Evolutionary conservation across 2,329 filamentous ascomycete species (phyloP).

Genomic region (Phialophora macrospora): DNA sequence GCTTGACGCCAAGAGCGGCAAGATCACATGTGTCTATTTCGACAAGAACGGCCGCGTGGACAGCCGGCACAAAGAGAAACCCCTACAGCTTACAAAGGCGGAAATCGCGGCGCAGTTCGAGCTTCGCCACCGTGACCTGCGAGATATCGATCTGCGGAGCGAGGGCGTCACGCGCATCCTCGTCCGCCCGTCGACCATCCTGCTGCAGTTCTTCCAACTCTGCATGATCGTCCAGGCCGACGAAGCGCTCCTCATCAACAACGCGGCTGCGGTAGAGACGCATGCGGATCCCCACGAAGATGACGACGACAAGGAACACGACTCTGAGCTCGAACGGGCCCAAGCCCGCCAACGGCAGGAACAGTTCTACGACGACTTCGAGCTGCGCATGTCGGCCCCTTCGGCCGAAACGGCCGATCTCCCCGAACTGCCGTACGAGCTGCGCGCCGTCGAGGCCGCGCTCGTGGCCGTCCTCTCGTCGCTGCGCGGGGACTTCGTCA

Average conservation of each 20-base stretch:
- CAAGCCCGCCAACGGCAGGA: constrained; percentile 13
- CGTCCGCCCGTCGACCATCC: constrained; percentile 43
- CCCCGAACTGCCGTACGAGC: constrained; percentile 43
- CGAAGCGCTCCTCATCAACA: constrained; percentile 42
- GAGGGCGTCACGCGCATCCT: constrained; percentile 45
- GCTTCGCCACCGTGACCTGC: constrained; percentile 43
- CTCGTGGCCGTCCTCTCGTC: constrained; percentile 44
- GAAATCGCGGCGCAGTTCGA: constrained; percentile 33
- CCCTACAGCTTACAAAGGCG: constrained; percentile 24
- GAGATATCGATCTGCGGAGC: constrained; percentile 44
- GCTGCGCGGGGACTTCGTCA: constrained; percentile 42
- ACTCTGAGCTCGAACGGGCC: constrained; percentile 26
- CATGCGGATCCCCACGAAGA: constrained; percentile 7
- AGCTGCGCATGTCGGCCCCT: constrained; percentile 37
- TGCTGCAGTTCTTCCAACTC: constrained; percentile 46
- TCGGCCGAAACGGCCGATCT: constrained; percentile 33
- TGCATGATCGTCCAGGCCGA: constrained; percentile 46
- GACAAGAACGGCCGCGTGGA: constrained; percentile 20
- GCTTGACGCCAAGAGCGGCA: constrained; percentile 11
- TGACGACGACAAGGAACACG: neutral
- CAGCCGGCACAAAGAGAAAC: constrained; percentile 15
- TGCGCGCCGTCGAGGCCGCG: constrained; percentile 46
- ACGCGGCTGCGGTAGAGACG: neutral
- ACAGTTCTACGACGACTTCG: constrained; percentile 40
- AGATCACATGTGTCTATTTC: constrained; percentile 30